Evolutionary conservation across 495 filamentous ascomycete genomes (phyloP).

Genomic region (Apodospora peruviana): DNA sequence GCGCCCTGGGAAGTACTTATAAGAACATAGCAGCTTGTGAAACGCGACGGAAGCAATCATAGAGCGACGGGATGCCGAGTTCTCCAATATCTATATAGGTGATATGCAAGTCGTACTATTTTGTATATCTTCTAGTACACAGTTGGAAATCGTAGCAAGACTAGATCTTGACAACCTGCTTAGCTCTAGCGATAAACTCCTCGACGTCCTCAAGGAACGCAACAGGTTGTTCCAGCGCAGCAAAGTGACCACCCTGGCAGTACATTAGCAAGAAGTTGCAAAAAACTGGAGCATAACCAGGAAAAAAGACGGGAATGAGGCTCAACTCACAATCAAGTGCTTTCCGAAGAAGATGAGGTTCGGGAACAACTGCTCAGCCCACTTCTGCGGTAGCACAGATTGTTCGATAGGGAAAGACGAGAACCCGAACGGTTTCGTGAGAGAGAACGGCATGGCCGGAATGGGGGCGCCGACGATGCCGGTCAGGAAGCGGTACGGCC

Average conservation of each 20-base stretch:
- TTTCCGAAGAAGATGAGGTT: conserved; percentile 44
- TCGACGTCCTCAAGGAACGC: conserved; percentile 51
- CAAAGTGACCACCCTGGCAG: conserved; percentile 55
- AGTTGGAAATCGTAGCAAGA: no score
- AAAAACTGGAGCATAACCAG: not conserved
- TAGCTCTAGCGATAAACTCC: conserved; percentile 36
- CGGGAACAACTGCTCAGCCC: conserved; percentile 29
- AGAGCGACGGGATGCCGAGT: no score
- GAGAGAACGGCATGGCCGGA: conserved; percentile 10
- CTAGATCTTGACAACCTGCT: no score
- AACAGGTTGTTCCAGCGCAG: conserved; percentile 52
- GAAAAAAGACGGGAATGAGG: not conserved
- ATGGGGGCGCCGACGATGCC: conserved; percentile 6
- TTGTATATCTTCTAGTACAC: no score
- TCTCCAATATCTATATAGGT: no score
- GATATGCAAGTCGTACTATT: no score
- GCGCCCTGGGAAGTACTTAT: no score
- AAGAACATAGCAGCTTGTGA: no score
- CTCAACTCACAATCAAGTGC: no score
- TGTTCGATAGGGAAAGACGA: conserved; percentile 54
- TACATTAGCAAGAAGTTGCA: not conserved
- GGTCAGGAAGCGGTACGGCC: conserved; percentile 41
- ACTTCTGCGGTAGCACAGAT: conserved; percentile 40
- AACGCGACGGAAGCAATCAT: no score
- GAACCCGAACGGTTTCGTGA: conserved; percentile 53